Percentiles rank a stretch among this genome's conserved stretches.
phyloP scores from a whole-genome alignment of 768 basidiomycete genomes.

The Lactarius sp. region DNA sequence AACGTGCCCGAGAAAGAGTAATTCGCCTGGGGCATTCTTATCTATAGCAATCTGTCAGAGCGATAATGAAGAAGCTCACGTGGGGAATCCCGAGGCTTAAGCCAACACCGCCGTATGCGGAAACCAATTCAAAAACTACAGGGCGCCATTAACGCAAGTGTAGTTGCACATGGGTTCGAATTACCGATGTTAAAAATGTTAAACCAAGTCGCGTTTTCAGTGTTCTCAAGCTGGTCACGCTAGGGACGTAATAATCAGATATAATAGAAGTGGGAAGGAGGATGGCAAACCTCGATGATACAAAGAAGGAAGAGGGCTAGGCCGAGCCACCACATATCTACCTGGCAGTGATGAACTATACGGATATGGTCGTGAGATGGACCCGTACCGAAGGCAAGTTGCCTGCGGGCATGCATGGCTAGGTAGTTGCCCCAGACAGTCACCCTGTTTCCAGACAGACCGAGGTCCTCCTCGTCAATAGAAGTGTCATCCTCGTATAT shows the following conservation, averaged over 20 bases:
- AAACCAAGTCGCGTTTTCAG: slow-evolving; percentile 61
- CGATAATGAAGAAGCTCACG: slow-evolving; percentile 40
- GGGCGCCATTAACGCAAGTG: not conserved
- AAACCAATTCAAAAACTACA: slow-evolving; percentile 80
- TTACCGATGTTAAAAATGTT: slow-evolving; percentile 75
- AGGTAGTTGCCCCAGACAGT: slow-evolving; percentile 73
- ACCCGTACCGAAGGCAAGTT: slow-evolving; percentile 81
- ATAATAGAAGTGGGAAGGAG: not conserved
- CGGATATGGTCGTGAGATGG: not conserved
- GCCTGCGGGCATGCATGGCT: slow-evolving; percentile 75
- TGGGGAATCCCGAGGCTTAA: slow-evolving; percentile 83
- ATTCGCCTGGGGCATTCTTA: slow-evolving; percentile 49
- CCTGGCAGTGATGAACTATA: slow-evolving; percentile 1
- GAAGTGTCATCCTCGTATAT: slow-evolving; percentile 52
- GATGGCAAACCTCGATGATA: slow-evolving; percentile 74
- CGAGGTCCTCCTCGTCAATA: slow-evolving; percentile 37
- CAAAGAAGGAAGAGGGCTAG: slow-evolving; percentile 84
- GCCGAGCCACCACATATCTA: slow-evolving; percentile 96
- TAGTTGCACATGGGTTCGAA: slow-evolving; percentile 29
- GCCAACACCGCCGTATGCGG: slow-evolving; percentile 86
- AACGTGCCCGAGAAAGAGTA: slow-evolving; percentile 80
- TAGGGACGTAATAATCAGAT: slow-evolving; percentile 29
- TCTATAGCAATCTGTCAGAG: slow-evolving; percentile 12
- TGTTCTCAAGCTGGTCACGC: slow-evolving; percentile 55
- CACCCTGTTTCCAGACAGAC: slow-evolving; percentile 42